phyloP scores from a whole-genome alignment of 2,329 filamentous ascomycete genomes.

The Xylaria sp. region DNA sequence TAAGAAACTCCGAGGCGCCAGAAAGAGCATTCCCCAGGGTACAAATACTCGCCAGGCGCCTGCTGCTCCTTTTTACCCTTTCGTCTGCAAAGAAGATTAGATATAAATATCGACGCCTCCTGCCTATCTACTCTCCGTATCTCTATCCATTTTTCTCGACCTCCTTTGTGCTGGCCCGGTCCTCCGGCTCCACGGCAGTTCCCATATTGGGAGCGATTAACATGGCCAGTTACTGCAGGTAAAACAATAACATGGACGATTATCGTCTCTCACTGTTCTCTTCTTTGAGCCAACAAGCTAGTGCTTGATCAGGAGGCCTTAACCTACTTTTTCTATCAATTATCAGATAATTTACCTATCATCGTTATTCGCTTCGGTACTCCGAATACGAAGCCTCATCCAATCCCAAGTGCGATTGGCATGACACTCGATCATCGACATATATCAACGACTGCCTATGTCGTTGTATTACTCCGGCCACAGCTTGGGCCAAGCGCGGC shows the following conservation, averaged over 20 bases:
- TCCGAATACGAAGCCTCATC: background rate
- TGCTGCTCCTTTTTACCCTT: slow-evolving; percentile 3
- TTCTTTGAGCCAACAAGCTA: slow-evolving; percentile 10
- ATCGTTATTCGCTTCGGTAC: slow-evolving; percentile 10
- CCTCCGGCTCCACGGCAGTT: background rate
- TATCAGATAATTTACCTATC: slow-evolving; percentile 2
- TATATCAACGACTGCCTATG: slow-evolving; percentile 9
- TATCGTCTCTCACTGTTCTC: background rate
- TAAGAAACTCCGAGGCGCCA: slow-evolving; percentile 34
- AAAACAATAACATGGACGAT: background rate
- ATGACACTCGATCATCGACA: slow-evolving; percentile 12
- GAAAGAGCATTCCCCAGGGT: slow-evolving; percentile 13
- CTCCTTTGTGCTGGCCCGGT: background rate
- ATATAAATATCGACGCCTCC: background rate
- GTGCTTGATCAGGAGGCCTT: slow-evolving; percentile 11
- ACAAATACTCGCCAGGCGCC: slow-evolving; percentile 37
- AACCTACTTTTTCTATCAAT: background rate
- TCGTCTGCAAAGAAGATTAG: no score
- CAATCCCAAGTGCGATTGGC: slow-evolving; percentile 27
- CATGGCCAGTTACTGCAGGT: background rate
- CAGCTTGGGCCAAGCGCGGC: slow-evolving; percentile 7
- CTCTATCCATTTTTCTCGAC: background rate
- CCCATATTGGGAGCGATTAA: background rate
- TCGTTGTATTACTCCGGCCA: slow-evolving; percentile 1
- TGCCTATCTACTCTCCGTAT: background rate